Evolutionary conservation across 768 basidiomycete species (phyloP), one percentile per base, ranked within the genome.

Genomic region (Amyloporia xantha): DNA sequence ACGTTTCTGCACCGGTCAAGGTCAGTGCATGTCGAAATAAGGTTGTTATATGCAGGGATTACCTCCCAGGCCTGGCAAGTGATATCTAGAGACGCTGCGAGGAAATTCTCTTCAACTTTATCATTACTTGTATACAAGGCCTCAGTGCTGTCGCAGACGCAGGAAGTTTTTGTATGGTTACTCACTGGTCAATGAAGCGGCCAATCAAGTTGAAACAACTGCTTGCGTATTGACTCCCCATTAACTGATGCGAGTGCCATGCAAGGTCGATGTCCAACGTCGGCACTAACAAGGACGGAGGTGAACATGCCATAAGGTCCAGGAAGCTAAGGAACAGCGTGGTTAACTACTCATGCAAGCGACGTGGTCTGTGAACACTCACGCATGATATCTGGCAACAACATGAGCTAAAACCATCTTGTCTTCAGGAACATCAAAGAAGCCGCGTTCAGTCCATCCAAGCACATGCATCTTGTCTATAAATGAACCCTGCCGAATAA

Each of bases 241-340:
- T 68, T 4, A 86, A 70, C 54, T 86, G 84, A 49, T 87, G 84
- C 0, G 82, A 82, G 53, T 89, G 86, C 84, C 85, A 86, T 3
- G 74, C 77, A n/a, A 89, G 68, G 53, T 87, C 86, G 30, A 88
- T 84, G 51, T 86, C 84, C 17, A 87, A 62, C 1, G 82, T 84
- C 11, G 82, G 80, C 2, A 81, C 78, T 33, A 73, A 68, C 59
- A 78, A 73, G 0, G 68, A 60, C 9, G 57, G 56, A 1, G 75
- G 70, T 0, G 67, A 68, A 1, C 70, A 69, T 12, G 73, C 60
- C 65, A 79, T 71, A 25, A 84, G 60, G 49, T 82, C 79, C 6
- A 85, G 68, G 62, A 84, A 84, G 5, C 71, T 74, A 19, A 24
- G 24, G 24, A 41, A 21, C 12, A 39, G 5, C 41, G 21, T 11